Evolutionary conservation across 768 basidiomycete genomes (phyloP).

Genomic region (Pulveroboletus sp.): DNA sequence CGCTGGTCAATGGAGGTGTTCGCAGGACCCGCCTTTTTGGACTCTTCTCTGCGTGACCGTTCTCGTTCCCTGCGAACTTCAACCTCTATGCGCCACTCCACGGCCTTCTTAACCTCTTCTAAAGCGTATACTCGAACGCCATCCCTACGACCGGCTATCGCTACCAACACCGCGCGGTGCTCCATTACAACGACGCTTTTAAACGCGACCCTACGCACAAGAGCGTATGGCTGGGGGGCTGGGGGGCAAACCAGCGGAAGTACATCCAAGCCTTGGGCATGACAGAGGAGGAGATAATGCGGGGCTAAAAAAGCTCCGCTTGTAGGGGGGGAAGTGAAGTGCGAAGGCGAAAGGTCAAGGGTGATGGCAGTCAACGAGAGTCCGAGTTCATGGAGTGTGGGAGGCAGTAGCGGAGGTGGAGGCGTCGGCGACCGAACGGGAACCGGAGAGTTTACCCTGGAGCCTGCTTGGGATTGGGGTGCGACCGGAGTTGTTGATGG

Average conservation of each 20-base stretch:
- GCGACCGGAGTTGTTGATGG: constrained; percentile 25
- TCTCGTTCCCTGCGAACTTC: constrained; percentile 77
- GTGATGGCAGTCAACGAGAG: constrained; percentile 69
- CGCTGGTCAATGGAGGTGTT: constrained; percentile 35
- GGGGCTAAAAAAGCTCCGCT: constrained; percentile 80
- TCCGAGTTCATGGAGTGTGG: constrained; percentile 72
- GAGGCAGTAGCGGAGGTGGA: constrained; percentile 69
- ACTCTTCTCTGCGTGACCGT: constrained; percentile 61
- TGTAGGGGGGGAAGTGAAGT: constrained; percentile 72
- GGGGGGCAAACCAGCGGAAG: constrained; percentile 78
- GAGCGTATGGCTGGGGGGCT: constrained; percentile 71
- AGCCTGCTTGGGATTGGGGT: constrained; percentile 34
- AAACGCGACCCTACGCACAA: constrained; percentile 78
- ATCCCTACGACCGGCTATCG: constrained; percentile 82
- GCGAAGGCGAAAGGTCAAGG: constrained; percentile 65
- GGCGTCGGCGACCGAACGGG: constrained; percentile 59
- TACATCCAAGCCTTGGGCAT: constrained; percentile 83
- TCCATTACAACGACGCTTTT: constrained; percentile 92
- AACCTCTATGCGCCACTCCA: constrained; percentile 85
- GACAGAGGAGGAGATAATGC: constrained; percentile 80
- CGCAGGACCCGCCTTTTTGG: constrained; percentile 48
- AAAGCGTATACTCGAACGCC: constrained; percentile 87
- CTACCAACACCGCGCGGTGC: constrained; percentile 86
- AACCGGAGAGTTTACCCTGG: constrained; percentile 55
- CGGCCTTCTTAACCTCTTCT: constrained; percentile 80